Percentiles rank a stretch among this genome's conserved stretches.
phyloP scores from a whole-genome alignment of 257 asterid genomes.

The Rhazya stricta region DNA sequence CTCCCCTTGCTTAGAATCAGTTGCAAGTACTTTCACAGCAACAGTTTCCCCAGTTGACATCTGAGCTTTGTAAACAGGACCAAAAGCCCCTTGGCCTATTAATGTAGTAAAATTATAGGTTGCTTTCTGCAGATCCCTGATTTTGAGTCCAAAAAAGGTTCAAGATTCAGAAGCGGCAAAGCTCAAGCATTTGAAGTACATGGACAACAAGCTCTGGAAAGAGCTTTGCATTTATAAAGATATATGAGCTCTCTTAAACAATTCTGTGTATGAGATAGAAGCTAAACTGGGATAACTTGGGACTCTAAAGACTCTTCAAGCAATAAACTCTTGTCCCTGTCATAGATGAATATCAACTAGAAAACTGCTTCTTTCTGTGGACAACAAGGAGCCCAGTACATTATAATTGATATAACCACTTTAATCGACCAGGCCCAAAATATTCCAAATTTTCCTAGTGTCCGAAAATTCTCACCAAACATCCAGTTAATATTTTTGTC shows the following conservation, averaged over 20 bases:
- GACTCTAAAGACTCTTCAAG: neutral
- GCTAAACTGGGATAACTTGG: neutral
- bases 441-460: neutral
- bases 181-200: neutral
- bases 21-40: slow-evolving; percentile 93
- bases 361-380: neutral
- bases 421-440: neutral
- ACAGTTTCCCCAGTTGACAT: slow-evolving; percentile 72
- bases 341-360: neutral
- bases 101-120: slow-evolving; percentile 78
- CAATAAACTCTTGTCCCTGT: neutral
- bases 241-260: neutral
- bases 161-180: slow-evolving; percentile 11
- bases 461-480: neutral
- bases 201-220: neutral
- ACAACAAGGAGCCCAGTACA: neutral
- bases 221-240: neutral
- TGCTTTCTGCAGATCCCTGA: slow-evolving; percentile 93
- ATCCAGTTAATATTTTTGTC: neutral
- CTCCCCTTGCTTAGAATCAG: slow-evolving; percentile 93
- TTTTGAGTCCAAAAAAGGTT: slow-evolving; percentile 19
- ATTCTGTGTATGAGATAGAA: neutral
- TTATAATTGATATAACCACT: neutral
- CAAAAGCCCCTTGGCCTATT: slow-evolving; percentile 94
- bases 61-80: slow-evolving; percentile 89